Base-by-base conservation (phyloP, 176 grass and related monocot genomes). In the Paspalum notatum region DNA sequence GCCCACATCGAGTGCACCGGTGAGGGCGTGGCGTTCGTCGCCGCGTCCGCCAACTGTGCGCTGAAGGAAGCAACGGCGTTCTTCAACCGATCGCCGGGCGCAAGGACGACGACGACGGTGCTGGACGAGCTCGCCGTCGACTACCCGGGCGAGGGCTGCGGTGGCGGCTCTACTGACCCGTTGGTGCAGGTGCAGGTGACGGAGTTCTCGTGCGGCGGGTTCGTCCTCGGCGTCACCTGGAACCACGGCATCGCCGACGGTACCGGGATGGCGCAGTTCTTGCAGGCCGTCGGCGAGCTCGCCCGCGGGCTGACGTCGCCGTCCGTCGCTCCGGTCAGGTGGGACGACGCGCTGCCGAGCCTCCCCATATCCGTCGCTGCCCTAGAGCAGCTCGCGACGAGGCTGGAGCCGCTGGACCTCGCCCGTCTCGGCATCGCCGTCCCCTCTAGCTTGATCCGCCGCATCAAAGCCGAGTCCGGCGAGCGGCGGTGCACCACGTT, bases 221-320 rank as follows among this genome's bases (percentile, higher is more conserved):
- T 61, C 24, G 4, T 14, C 24, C 4, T 61, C 58, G 58, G 58
- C 0, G 58, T 14, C 0, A 26, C 11, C 4, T 61, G 58, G 58
- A 27, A 11, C 58, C 58, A 61, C 58, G 11, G 11, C 4, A 9
- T 61, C 4, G 24, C 58, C 24, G 58, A 61, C 7, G 58, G 58
- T 22, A 6, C 12, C 1, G 58, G 58, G 11, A 14, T 61, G 5
- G 94, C 94, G 16, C 94, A 97, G 72, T 89, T 97, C 87, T 62
- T 97, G 9, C 85, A 85, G 50, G 91, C 89, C 17, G 66, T 97
- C 46, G 94, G 94, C 16, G 94, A 97, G 49, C 62, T 97, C 4
- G 94, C 94, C 27, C 84, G 94, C 3, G 94, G 94, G 12, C 82
- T 93, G 24, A 75, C 86, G 3, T 8, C 52, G 7, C 52, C 52